Base-by-base conservation (phyloP, 805 yeast genomes). In the Cephaloascus albidus region DNA sequence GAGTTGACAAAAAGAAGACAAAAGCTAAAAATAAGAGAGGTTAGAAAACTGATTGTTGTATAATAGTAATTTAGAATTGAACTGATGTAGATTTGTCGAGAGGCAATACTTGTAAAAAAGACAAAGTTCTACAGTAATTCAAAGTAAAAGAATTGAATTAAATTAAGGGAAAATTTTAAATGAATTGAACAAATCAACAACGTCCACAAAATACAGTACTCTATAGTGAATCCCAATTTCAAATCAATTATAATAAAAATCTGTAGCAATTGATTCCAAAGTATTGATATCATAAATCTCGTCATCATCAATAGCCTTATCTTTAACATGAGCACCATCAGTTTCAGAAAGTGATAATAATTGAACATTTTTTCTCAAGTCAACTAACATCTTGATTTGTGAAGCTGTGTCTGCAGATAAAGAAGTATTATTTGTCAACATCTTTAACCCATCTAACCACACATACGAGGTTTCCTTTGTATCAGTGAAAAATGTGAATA, bases 391-490 rank as follows among this genome's bases (percentile, higher is more conserved):
- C 3, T 59, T 57, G 14, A 74, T 57, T 45, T 76, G 78, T 17
- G 48, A 51, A 40, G 56, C 55, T 4, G 80, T 65, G 16, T 68
- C 75, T 1, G 51, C 53, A 1, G 78, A 70, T 15, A 71, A 44
- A 28, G 51, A 58, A 5, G 36, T 6, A 16, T 34, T 34, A 39
- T 66, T 63, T 17, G 68, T 60, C 28, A 76, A 51, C 52, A 77
- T 60, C 49, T 75, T 76, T 40, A 85, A 55, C 0, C 94, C 95
- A 58, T 86, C 95, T 28, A 81, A 61, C 94, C 94, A 86, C 5
- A 79, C 74, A 39, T 73, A 75, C 34, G 81, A 76, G 37, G 76
- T 70, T 36, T 81, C 85, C 45, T 73, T 72, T 1, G 85, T 80
- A 42, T 83, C 89, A 12, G 85, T 74, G 52, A 71, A 85, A 49